Conservation (phyloP, 176 grass and related monocot species). For the Phragmites australis region DNA sequence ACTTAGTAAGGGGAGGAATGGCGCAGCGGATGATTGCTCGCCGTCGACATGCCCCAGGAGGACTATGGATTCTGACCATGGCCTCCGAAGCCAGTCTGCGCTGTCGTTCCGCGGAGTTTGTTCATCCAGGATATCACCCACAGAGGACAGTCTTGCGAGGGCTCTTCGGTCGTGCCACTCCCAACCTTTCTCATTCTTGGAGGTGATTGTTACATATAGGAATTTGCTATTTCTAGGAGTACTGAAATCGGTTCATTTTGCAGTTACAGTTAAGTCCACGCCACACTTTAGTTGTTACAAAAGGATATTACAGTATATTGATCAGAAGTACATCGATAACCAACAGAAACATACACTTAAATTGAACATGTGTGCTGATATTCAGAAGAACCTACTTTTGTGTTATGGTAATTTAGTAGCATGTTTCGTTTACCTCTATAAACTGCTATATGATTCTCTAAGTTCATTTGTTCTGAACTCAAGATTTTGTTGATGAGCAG, state of each 20-base stretch:
- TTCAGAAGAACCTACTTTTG: background rate
- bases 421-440: background rate
- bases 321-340: background rate
- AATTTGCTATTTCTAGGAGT: background rate
- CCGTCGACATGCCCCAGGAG: constrained; percentile 53
- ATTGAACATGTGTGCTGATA: background rate
- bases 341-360: background rate
- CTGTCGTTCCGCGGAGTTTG: constrained; percentile 68
- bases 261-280: background rate
- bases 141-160: constrained; percentile 70
- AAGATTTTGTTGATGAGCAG: constrained; percentile 31
- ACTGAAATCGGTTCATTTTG: background rate
- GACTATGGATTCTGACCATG: constrained; percentile 30
- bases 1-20: constrained; percentile 30
- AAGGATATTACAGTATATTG: background rate
- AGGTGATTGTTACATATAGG: constrained; percentile 38
- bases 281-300: background rate
- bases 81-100: constrained; percentile 51
- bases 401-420: background rate
- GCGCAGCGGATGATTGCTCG: constrained; percentile 44
- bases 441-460: background rate
- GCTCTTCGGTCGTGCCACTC: constrained; percentile 76
- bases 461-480: background rate
- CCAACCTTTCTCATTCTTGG: constrained; percentile 76
- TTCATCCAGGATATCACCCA: constrained; percentile 72